Conservation (phyloP, 2,329 filamentous ascomycete genomes). For the Neofusicoccum cordaticola region DNA sequence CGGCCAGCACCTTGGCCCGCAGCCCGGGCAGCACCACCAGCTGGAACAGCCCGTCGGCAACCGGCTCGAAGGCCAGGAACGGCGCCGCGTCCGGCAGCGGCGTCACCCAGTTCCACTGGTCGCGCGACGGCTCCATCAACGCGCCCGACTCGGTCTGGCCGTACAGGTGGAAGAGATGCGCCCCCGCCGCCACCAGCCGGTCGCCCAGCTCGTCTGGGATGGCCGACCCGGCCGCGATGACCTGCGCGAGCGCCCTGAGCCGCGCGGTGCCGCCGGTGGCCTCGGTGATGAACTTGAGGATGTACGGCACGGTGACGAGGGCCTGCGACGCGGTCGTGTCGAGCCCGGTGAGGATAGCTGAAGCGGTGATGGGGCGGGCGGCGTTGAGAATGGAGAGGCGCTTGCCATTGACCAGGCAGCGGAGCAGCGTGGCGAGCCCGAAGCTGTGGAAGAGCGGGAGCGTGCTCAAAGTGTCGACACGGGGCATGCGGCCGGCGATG, state of each 20-base stretch:
- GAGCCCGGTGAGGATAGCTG: neutral
- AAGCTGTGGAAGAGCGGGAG: slow-evolving; percentile 16
- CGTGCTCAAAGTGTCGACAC: neutral
- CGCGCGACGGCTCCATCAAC: slow-evolving; percentile 59
- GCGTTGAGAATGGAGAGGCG: neutral
- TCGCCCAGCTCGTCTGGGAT: slow-evolving; percentile 61
- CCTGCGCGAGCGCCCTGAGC: slow-evolving; percentile 49
- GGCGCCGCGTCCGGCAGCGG: slow-evolving; percentile 38
- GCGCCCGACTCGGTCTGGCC: slow-evolving; percentile 45
- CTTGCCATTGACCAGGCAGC: neutral
- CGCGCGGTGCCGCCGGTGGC: slow-evolving; percentile 53
- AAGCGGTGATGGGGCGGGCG: slow-evolving; percentile 6
- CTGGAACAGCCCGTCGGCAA: neutral
- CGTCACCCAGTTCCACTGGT: slow-evolving; percentile 59
- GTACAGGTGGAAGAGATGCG: slow-evolving; percentile 55
- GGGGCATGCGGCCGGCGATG: slow-evolving; percentile 9
- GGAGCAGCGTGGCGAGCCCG: neutral
- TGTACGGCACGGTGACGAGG: slow-evolving; percentile 64
- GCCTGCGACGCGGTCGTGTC: slow-evolving; percentile 22
- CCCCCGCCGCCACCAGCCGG: slow-evolving; percentile 48
- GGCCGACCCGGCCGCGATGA: slow-evolving; percentile 57
- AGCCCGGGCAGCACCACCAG: slow-evolving; percentile 31
- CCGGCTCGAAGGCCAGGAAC: slow-evolving; percentile 22
- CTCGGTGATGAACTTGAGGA: slow-evolving; percentile 63
- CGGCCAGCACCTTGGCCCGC: slow-evolving; percentile 27